Conservation (phyloP, 2,329 filamentous ascomycete genomes). For the Zasmidium angulare region DNA sequence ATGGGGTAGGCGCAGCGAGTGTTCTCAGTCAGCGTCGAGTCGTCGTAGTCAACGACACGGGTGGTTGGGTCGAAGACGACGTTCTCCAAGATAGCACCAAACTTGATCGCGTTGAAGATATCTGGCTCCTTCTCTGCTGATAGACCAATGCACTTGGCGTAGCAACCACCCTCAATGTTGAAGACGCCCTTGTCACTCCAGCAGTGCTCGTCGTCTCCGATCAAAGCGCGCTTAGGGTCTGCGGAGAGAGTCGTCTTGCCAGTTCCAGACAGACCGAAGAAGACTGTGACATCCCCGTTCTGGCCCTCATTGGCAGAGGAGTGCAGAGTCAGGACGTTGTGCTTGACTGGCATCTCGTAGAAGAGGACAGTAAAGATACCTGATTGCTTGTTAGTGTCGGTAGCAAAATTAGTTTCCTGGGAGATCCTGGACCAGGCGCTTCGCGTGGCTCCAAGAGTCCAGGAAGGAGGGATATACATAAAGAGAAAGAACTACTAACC, state of each 20-base stretch:
- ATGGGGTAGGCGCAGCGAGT: slow-evolving; percentile 98
- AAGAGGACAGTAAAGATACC: slow-evolving; percentile 98
- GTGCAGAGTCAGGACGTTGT: slow-evolving; percentile 97
- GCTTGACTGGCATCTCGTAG: slow-evolving; percentile 99
- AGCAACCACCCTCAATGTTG: slow-evolving; percentile 99
- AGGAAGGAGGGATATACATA: too few relatives aligned
- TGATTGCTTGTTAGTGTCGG: too few relatives aligned
- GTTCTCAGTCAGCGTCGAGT: slow-evolving; percentile 93
- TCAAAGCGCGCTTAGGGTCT: slow-evolving; percentile 92
- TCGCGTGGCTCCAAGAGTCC: too few relatives aligned
- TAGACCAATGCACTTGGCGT: slow-evolving; percentile 97
- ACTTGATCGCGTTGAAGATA: slow-evolving; percentile 93
- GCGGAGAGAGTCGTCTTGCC: slow-evolving; percentile 98
- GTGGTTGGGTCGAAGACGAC: slow-evolving; percentile 93
- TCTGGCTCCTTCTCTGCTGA: slow-evolving; percentile 99
- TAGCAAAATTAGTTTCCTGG: too few relatives aligned
- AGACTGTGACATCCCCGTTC: slow-evolving; percentile 93
- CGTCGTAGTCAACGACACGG: slow-evolving; percentile 92
- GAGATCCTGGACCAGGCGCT: too few relatives aligned
- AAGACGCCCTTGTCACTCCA: slow-evolving; percentile 96
- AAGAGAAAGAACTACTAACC: too few relatives aligned
- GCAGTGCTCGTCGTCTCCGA: slow-evolving; percentile 99
- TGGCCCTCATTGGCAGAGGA: slow-evolving; percentile 97
- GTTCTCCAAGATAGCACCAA: slow-evolving; percentile 97
- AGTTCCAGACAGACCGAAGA: slow-evolving; percentile 97